Evolutionary conservation across 139 green algal genomes (phyloP).

Genomic region (Chlorella sp.): DNA sequence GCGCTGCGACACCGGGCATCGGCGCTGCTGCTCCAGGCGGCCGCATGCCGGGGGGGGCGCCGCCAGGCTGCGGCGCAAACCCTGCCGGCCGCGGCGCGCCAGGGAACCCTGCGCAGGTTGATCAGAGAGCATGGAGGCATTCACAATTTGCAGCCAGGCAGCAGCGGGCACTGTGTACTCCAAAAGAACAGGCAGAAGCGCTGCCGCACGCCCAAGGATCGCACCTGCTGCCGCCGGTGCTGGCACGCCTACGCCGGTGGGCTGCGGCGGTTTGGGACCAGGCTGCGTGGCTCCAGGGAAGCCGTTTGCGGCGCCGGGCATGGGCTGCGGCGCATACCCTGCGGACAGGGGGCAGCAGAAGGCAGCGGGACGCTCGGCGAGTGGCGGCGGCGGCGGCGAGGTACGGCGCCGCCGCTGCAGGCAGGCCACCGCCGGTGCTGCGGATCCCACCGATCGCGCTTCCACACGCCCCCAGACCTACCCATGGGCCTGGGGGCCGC

Average conservation of each 20-base stretch:
- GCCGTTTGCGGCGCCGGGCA: not conserved
- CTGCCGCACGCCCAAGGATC: not conserved
- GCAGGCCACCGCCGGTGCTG: no score
- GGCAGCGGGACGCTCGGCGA: no score
- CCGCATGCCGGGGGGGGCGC: conserved; percentile 5
- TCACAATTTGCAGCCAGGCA: not conserved
- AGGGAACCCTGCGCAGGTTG: conserved; percentile 1
- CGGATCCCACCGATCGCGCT: no score
- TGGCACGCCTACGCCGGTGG: not conserved
- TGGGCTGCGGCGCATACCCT: not conserved
- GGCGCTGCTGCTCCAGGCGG: conserved; percentile 1
- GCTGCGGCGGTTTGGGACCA: not conserved
- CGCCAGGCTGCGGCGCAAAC: not conserved
- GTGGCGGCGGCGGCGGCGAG: not conserved
- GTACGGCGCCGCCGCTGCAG: no score
- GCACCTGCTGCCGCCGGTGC: not conserved
- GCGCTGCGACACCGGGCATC: not conserved
- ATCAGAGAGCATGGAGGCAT: not conserved
- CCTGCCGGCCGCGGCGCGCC: conserved; percentile 1
- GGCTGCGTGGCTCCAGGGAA: not conserved
- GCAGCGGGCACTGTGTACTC: not conserved
- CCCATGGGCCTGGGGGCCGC: not conserved
- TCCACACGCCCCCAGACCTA: not conserved
- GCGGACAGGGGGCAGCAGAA: not conserved
- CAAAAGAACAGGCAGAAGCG: no score